A percentile compares a stretch with the other conserved stretches of the same genome.
These are phyloP conservation scores for Blyttiomyces sp. DNA, from an alignment of 371 early-diverging fungal genomes.

Conservation along the genomic window DNA sequence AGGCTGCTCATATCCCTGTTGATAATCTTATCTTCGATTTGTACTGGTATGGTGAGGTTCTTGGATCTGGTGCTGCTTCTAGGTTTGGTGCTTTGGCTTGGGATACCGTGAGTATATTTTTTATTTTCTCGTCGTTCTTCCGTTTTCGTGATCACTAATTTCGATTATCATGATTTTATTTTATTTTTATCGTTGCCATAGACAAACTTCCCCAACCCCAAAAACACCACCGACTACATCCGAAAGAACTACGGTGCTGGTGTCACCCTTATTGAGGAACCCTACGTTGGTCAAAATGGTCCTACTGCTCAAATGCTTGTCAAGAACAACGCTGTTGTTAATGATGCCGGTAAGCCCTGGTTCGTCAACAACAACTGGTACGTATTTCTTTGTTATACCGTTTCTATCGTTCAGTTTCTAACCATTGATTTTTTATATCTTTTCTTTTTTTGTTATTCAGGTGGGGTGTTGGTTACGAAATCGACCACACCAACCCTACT, in stretches of 20 bases:
- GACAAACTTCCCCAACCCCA: conserved; percentile 15
- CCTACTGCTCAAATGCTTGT: conserved; percentile 3
- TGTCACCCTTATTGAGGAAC: conserved; percentile 17
- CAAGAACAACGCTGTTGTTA: neutral
- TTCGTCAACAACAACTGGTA: conserved; percentile 2
- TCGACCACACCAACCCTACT: conserved; percentile 9
- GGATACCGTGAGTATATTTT: too few relatives aligned
- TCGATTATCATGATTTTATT: too few relatives aligned
- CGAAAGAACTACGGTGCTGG: conserved; percentile 17
- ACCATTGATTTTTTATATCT: too few relatives aligned
- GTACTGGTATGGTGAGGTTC: conserved; percentile 10
- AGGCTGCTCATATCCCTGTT: conserved; percentile 5
- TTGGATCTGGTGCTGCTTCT: neutral
- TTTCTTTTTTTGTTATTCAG: too few relatives aligned
- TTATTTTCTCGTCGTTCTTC: too few relatives aligned
- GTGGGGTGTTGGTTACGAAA: conserved; percentile 18
- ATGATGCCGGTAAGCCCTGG: neutral
- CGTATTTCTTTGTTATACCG: too few relatives aligned
- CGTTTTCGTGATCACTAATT: too few relatives aligned
- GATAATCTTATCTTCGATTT: conserved; percentile 19
- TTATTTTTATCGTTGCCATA: too few relatives aligned
- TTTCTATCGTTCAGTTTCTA: too few relatives aligned
- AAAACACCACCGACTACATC: conserved; percentile 1
- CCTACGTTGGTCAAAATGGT: conserved; percentile 1
- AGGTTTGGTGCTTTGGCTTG: conserved; percentile 14